These are phyloP conservation scores for Calonectria multiphialidica DNA, from an alignment of 2,329 filamentous ascomycete species.

Conservation along the genomic window DNA sequence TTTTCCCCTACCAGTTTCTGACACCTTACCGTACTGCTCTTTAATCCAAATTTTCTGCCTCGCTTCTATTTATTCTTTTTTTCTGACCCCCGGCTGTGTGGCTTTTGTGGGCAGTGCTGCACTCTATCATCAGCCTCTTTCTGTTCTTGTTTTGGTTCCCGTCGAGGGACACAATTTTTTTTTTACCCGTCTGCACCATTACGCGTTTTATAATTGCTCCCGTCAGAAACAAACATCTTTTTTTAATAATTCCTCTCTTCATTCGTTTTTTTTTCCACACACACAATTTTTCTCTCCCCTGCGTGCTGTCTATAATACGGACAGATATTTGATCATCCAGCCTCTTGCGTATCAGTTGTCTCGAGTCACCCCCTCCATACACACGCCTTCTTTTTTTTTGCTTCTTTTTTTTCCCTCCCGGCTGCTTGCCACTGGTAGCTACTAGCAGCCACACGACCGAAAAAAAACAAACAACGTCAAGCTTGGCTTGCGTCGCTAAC, in stretches of 20 bases:
- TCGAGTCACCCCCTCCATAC: neutral
- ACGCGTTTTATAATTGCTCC: conserved; percentile 1
- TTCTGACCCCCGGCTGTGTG: conserved; percentile 17
- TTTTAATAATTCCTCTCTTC: neutral
- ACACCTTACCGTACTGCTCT: neutral
- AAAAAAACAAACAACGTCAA: conserved; percentile 1
- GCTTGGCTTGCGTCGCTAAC: neutral
- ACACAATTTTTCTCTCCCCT: neutral
- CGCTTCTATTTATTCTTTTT: neutral
- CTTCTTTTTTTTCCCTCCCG: neutral
- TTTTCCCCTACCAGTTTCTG: neutral
- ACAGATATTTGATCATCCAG: neutral
- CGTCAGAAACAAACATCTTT: neutral
- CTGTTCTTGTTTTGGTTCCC: conserved; percentile 11
- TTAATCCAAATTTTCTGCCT: conserved; percentile 10
- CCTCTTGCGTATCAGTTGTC: neutral
- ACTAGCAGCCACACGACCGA: neutral
- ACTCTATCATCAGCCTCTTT: conserved; percentile 12
- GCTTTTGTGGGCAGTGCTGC: conserved; percentile 20
- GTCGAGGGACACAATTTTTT: neutral
- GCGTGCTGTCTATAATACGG: neutral
- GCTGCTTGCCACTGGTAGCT: neutral
- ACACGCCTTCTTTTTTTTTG: neutral
- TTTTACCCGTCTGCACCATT: neutral
- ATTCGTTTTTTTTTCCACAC: neutral